A percentile compares a stretch with the other conserved stretches of the same genome.
phyloP scores from a whole-genome alignment of 768 basidiomycete species.

The Pleurotus giganteus region DNA sequence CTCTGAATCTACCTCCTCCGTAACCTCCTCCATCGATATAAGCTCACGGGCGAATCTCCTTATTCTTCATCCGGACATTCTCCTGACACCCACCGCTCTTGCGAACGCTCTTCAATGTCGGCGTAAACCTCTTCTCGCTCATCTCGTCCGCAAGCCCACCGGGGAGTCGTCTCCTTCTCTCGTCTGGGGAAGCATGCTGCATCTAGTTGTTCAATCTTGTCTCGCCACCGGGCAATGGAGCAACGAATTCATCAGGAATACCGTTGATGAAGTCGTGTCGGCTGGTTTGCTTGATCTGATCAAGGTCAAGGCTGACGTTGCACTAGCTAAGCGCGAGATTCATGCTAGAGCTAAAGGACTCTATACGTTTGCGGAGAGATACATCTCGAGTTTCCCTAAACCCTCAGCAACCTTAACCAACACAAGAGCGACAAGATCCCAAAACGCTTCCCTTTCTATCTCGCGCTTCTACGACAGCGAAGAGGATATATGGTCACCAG shows the following conservation, averaged over 20 bases:
- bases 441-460: constrained; percentile 65
- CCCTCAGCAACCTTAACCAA: constrained; percentile 64
- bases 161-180: constrained; percentile 64
- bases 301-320: constrained; percentile 53
- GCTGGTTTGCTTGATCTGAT: constrained; percentile 61
- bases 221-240: constrained; percentile 64
- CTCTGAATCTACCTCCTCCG: constrained; percentile 28
- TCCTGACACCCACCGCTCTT: constrained; percentile 88
- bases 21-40: constrained; percentile 51
- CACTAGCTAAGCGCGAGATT: constrained; percentile 67
- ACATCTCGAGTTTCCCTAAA: constrained; percentile 67
- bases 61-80: constrained; percentile 89
- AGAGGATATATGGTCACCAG: constrained; percentile 97
- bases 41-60: constrained; percentile 66
- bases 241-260: constrained; percentile 53
- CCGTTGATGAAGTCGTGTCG: constrained; percentile 54
- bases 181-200: constrained; percentile 92
- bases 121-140: constrained; percentile 81
- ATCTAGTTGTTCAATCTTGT: constrained; percentile 86
- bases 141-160: constrained; percentile 50
- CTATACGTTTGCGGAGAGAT: constrained; percentile 60
- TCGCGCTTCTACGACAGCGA: constrained; percentile 81
- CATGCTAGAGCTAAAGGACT: constrained; percentile 63
- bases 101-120: constrained; percentile 80
- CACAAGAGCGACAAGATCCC: constrained; percentile 50